Evolutionary conservation across 306 rosid genomes (phyloP).

Genomic region (Crotalaria pallida): DNA sequence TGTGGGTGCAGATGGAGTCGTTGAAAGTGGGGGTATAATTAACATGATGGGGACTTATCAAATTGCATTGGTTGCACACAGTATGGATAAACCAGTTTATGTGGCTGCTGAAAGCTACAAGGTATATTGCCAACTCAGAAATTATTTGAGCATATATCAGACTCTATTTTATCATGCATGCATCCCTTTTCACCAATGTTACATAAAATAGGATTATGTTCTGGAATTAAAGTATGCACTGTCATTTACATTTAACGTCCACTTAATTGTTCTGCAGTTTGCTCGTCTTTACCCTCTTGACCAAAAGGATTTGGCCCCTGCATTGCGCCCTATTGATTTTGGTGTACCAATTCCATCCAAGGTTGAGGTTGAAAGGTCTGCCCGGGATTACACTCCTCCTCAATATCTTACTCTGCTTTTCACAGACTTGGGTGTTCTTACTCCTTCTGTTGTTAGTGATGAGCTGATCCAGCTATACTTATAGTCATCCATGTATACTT

Average conservation of each 20-base stretch:
- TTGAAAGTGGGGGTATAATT: constrained; percentile 85
- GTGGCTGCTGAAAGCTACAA: constrained; percentile 94
- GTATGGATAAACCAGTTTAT: constrained; percentile 78
- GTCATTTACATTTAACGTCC: too few relatives aligned
- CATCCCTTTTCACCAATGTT: neutral
- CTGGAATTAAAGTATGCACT: too few relatives aligned
- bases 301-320: constrained; percentile 88
- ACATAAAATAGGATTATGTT: neutral
- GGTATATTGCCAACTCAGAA: constrained; percentile 32
- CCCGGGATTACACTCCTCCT: constrained; percentile 86
- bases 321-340: constrained; percentile 74
- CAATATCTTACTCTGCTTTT: constrained; percentile 75
- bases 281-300: constrained; percentile 94
- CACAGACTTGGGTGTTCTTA: constrained; percentile 82
- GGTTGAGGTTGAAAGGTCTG: constrained; percentile 85
- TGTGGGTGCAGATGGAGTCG: constrained; percentile 91
- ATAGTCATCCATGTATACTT: constrained; percentile 20
- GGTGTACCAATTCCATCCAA: constrained; percentile 85
- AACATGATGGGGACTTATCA: constrained; percentile 95
- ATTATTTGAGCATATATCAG: neutral
- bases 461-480: constrained; percentile 83
- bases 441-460: constrained; percentile 85
- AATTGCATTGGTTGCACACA: constrained; percentile 70
- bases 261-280: constrained; percentile 57
- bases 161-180: neutral